Evolutionary conservation across 768 basidiomycete species (phyloP), one percentile per base, ranked within the genome.

Genomic region (Psilocybe cubensis): DNA sequence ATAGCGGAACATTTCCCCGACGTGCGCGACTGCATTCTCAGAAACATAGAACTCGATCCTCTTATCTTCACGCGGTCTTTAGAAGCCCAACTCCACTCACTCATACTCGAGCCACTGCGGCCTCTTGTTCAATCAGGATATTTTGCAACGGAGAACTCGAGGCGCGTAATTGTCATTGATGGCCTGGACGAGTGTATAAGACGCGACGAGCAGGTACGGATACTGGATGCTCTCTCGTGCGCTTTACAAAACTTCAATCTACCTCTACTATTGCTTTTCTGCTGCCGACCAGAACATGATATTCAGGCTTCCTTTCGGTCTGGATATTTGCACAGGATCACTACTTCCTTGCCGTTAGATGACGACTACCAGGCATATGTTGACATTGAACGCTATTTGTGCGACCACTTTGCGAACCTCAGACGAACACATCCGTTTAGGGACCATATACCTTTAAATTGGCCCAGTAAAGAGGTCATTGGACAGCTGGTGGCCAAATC

Each of bases 391-490:
- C 23, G 48, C 2, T 58, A 58, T 23, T 20, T 63, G 1, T 1
- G 4, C 2, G 58, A 43, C n/a, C 31, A n/a, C n/a, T 56, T 58
- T 33, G 10, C 29, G 4, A 41, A 56, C 0, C 49, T 58, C 9
- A 55, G 50, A 17, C 14, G 23, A 5, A 60, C 25, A 6, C 62
- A 63, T 38, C 50, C 53, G 1, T 42, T 45, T 5, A 25, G 20
- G 14, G 4, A n/a, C 18, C 28, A 28, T 3, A 46, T 60, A 4
- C 35, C 27, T 3, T 2, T 18, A 18, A 10, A 8, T 3, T 72
- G 69, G 71, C 71, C 69, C 1, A 4, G 54, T 1, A 17, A 46
- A 0, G 44, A 50, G 4, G 42, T 55, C 9, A 51, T 68, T 10
- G 28, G 61, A 11, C 21, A 27, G 0, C 58, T 72, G 3, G 65